Evolutionary conservation across 148 eudicot species (phyloP).

Genomic region (Amaranthus palmeri): DNA sequence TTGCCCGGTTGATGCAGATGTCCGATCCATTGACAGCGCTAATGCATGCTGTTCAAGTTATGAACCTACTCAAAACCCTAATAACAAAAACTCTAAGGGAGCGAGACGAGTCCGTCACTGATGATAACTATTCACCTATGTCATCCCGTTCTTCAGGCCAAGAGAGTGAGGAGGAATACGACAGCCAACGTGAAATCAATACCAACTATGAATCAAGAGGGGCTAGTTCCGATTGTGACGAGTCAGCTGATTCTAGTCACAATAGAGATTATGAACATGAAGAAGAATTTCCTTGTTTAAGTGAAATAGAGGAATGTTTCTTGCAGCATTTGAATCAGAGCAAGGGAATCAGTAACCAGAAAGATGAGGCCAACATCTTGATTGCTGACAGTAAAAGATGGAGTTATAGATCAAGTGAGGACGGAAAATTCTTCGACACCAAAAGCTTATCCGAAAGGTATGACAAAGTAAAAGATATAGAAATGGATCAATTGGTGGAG

Average conservation of each 20-base stretch:
- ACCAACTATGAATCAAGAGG: constrained; percentile 57
- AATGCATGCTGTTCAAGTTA: constrained; percentile 96
- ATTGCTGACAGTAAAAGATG: constrained; percentile 30
- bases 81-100: constrained; percentile 70
- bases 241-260: constrained; percentile 26
- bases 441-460: constrained; percentile 22
- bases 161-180: constrained; percentile 49
- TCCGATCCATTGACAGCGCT: constrained; percentile 91
- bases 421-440: constrained; percentile 2
- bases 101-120: constrained; percentile 50
- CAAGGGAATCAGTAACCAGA: constrained; percentile 22
- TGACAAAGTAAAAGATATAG: constrained; percentile 27
- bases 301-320: constrained; percentile 70
- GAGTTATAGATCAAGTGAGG: constrained; percentile 24
- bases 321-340: constrained; percentile 46
- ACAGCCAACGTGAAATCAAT: constrained; percentile 65
- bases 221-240: constrained; percentile 51
- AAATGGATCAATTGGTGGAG: constrained; percentile 35
- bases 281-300: constrained; percentile 33
- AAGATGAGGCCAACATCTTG: constrained; percentile 8
- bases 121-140: constrained; percentile 49
- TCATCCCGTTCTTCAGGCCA: constrained; percentile 47
- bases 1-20: constrained; percentile 46
- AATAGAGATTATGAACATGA: constrained; percentile 32
- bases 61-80: constrained; percentile 87